Percentiles rank a stretch among this genome's conserved stretches.
Evolutionary conservation across 208 protist genomes (phyloP).

Genomic region (Leishmania mexicana): DNA sequence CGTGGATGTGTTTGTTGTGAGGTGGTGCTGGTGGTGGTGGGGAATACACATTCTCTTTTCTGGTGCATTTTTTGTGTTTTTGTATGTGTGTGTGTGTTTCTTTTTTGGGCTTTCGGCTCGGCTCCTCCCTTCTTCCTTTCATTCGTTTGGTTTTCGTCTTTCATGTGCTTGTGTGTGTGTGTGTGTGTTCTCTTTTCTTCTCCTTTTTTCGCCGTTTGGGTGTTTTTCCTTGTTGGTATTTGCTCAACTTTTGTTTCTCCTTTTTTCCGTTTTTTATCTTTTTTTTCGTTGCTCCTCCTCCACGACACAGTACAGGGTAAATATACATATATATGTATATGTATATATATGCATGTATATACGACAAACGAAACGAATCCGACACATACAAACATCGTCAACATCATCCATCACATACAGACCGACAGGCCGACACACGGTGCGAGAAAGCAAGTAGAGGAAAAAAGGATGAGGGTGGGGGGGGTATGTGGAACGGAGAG

Average conservation of each 20-base stretch:
- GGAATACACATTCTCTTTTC: not conserved
- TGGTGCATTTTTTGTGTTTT: not conserved
- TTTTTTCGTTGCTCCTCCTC: not conserved
- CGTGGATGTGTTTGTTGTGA: not conserved
- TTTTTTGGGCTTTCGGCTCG: not conserved
- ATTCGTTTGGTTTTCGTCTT: not conserved
- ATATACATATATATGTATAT: not conserved
- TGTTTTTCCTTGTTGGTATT: not conserved
- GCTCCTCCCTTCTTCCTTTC: not conserved
- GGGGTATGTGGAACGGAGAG: not conserved
- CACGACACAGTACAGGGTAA: conserved; percentile 7
- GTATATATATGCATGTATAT: not conserved
- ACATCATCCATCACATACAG: not conserved
- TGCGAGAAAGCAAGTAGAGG: not conserved
- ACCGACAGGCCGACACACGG: not conserved
- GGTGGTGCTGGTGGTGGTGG: not conserved
- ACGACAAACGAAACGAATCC: not conserved
- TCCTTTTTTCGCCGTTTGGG: not conserved
- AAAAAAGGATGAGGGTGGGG: not conserved
- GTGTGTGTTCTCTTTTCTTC: not conserved
- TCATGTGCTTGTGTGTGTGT: not conserved
- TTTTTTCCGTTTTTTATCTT: not conserved
- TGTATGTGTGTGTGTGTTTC: not conserved
- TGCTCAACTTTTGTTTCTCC: conserved; percentile 1
- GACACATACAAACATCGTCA: no score